phyloP scores from a whole-genome alignment of 1,139 yeast species.

The Pichia sp. region DNA sequence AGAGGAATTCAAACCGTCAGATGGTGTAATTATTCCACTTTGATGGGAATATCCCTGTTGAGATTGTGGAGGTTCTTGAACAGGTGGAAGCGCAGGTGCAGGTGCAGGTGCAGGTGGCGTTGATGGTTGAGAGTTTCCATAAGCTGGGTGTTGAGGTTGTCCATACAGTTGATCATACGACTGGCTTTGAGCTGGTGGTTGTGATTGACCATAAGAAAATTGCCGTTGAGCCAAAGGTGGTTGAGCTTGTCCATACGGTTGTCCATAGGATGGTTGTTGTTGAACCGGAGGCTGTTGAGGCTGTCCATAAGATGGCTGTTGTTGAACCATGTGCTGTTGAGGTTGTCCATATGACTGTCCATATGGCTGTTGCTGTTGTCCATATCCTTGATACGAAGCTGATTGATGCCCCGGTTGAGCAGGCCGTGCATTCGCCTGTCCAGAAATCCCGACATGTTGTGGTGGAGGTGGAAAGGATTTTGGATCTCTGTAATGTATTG shows the following conservation, averaged over 20 bases:
- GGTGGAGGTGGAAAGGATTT: conserved; percentile 37
- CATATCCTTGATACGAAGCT: not conserved
- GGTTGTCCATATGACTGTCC: conserved; percentile 1
- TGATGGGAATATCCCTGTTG: not conserved
- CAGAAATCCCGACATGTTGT: conserved; percentile 27
- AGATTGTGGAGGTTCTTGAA: not conserved
- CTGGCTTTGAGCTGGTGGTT: not conserved
- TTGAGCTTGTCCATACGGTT: conserved; percentile 4
- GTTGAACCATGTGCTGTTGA: conserved; percentile 3
- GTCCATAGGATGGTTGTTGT: conserved; percentile 5
- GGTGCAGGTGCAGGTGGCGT: not conserved
- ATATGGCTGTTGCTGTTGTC: conserved; percentile 10
- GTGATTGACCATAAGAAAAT: too few species aligned
- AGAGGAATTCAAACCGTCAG: not conserved
- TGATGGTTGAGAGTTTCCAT: not conserved
- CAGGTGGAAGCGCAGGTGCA: conserved; percentile 1
- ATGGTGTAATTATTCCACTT: conserved; percentile 1
- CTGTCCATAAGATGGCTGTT: conserved; percentile 10
- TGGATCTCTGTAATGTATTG: conserved; percentile 25
- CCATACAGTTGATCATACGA: not conserved
- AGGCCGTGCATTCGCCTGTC: conserved; percentile 5
- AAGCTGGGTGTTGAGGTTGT: not conserved
- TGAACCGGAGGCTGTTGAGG: conserved; percentile 1
- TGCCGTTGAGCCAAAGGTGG: too few species aligned
- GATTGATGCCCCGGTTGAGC: conserved; percentile 4